Percentiles rank a stretch among this genome's conserved stretches.
phyloP scores from a whole-genome alignment of 371 early-diverging fungal species.

The Rhizopus microsporus region DNA sequence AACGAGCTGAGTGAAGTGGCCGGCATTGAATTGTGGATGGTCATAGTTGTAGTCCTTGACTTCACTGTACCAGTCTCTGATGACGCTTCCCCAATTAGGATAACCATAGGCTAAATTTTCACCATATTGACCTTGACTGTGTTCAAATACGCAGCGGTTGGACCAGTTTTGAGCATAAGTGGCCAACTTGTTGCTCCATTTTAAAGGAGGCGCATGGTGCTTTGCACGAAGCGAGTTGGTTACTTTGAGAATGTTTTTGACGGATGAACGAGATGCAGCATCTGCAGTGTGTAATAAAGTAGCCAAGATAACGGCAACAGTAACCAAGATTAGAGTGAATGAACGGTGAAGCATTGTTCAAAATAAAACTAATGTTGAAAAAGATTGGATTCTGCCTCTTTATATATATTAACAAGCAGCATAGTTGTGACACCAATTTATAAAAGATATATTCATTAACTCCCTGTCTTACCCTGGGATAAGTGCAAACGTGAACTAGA shows the following conservation, averaged over 20 bases:
- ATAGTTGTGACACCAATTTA: no score
- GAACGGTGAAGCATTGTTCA: not conserved
- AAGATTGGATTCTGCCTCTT: no score
- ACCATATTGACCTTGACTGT: slow-evolving; percentile 37
- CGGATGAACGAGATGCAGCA: slow-evolving; percentile 7
- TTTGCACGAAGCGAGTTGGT: slow-evolving; percentile 49
- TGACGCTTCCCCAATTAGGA: slow-evolving; percentile 19
- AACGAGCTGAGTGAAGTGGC: slow-evolving; percentile 58
- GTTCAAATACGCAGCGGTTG: slow-evolving; percentile 39
- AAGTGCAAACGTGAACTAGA: no score
- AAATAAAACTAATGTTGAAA: not conserved
- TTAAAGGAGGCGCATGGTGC: slow-evolving; percentile 46
- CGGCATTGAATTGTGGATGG: slow-evolving; percentile 39
- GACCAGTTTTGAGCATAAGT: slow-evolving; percentile 46
- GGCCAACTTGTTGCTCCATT: slow-evolving; percentile 45
- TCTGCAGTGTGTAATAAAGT: slow-evolving; percentile 10
- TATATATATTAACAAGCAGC: no score
- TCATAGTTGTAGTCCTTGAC: slow-evolving; percentile 39
- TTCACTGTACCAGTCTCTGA: slow-evolving; percentile 48
- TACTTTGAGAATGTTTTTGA: slow-evolving; percentile 23
- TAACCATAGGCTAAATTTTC: slow-evolving; percentile 48
- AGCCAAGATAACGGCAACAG: slow-evolving; percentile 9
- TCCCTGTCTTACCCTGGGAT: no score
- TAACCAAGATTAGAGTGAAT: slow-evolving; percentile 21
- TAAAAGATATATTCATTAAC: no score